Evolutionary conservation across 1,284 basidiomycete species (phyloP).

Genomic region (Cryptococcus sp.): DNA sequence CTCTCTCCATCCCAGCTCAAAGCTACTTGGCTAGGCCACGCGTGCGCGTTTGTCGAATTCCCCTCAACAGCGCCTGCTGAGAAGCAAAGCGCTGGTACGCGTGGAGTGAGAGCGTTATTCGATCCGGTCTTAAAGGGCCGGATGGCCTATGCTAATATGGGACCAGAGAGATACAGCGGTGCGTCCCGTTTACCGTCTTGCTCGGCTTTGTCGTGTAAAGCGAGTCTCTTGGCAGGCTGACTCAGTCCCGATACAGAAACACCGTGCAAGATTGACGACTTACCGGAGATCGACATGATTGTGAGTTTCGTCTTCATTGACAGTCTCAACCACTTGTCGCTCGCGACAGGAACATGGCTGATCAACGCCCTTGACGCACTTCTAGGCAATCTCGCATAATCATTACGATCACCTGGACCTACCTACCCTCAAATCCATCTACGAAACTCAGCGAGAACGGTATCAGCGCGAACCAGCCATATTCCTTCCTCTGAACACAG

Average conservation of each 20-base stretch:
- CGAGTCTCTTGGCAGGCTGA: neutral
- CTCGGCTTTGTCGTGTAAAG: neutral
- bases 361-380: neutral
- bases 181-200: slow-evolving; percentile 25
- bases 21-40: slow-evolving; percentile 71
- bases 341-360: neutral
- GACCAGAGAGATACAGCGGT: slow-evolving; percentile 65
- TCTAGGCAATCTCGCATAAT: slow-evolving; percentile 58
- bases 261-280: slow-evolving; percentile 62
- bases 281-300: slow-evolving; percentile 66
- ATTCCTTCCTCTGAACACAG: slow-evolving; percentile 65
- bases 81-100: slow-evolving; percentile 13
- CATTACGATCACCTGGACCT: slow-evolving; percentile 70
- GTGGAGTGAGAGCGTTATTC: slow-evolving; percentile 67
- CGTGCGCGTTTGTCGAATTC: slow-evolving; percentile 69
- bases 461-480: slow-evolving; percentile 59
- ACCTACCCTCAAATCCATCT: slow-evolving; percentile 57
- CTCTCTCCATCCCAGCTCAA: slow-evolving; percentile 54
- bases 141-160: slow-evolving; percentile 60
- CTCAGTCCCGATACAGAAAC: slow-evolving; percentile 51
- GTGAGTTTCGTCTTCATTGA: slow-evolving; percentile 54
- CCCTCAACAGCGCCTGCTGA: slow-evolving; percentile 43
- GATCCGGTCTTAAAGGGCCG: slow-evolving; percentile 70
- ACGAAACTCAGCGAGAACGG: slow-evolving; percentile 16
- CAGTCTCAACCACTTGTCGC: slow-evolving; percentile 32